These are phyloP conservation scores for Pichia cabralensis DNA, from an alignment of 805 yeast genomes.

Conservation along the genomic window DNA sequence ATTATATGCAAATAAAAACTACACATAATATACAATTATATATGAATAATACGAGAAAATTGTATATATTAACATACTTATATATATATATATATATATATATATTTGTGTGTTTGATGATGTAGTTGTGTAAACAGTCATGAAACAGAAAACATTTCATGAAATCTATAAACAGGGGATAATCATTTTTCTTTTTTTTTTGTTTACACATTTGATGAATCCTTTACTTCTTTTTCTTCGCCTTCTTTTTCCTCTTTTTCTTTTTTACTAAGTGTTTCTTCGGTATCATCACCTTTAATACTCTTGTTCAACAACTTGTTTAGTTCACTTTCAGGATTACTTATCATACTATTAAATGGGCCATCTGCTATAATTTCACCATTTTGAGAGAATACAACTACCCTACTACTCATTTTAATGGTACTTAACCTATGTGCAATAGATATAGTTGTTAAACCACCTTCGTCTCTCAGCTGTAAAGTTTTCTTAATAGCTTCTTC, in stretches of 20 bases:
- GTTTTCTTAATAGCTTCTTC: conserved; percentile 80
- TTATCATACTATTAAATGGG: conserved; percentile 40
- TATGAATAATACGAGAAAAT: too few relatives aligned
- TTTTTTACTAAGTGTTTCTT: conserved; percentile 12
- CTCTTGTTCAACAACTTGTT: conserved; percentile 31
- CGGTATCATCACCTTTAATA: conserved; percentile 18
- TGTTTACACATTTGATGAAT: too few relatives aligned
- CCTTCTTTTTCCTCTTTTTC: neutral
- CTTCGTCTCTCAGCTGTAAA: conserved; percentile 40
- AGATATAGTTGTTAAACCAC: conserved; percentile 67
- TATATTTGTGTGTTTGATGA: too few relatives aligned
- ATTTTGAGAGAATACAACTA: conserved; percentile 60
- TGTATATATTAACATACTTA: too few relatives aligned
- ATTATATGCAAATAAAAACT: too few relatives aligned
- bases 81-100: too few relatives aligned
- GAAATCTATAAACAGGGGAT: neutral
- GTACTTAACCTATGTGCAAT: conserved; percentile 91
- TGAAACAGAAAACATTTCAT: neutral
- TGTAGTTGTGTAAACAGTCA: too few relatives aligned
- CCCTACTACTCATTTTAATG: conserved; percentile 69
- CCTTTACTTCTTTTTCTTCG: too few relatives aligned
- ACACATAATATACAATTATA: too few relatives aligned
- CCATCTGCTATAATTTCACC: conserved; percentile 75
- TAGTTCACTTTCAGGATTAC: conserved; percentile 34
- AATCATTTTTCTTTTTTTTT: too few relatives aligned